Percentiles rank a stretch among this genome's conserved stretches.
These are phyloP conservation scores for Aspergillus viridinutans DNA, from an alignment of 2,329 filamentous ascomycete species.

Conservation along the genomic window DNA sequence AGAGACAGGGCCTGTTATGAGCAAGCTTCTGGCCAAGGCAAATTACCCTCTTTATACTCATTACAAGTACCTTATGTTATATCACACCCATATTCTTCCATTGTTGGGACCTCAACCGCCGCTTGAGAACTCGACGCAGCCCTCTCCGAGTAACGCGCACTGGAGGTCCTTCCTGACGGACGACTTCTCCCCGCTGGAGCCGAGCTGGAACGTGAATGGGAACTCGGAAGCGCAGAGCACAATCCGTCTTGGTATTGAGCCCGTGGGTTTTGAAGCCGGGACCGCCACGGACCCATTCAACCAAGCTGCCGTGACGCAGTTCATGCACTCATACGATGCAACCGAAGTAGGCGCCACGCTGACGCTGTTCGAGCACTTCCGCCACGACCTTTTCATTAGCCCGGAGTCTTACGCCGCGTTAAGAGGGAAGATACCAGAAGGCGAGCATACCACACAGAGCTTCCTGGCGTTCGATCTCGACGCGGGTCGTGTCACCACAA, in stretches of 20 bases:
- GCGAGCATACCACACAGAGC: neutral
- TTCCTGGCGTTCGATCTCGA: neutral
- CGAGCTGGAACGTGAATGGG: conserved; percentile 2
- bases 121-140: neutral
- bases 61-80: neutral
- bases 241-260: conserved; percentile 3
- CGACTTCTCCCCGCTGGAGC: conserved; percentile 2
- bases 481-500: neutral
- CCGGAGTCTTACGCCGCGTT: neutral
- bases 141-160: neutral
- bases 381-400: neutral
- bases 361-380: conserved; percentile 2
- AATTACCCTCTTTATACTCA: neutral
- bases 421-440: neutral
- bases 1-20: neutral
- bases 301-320: neutral
- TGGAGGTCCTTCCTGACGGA: conserved; percentile 6
- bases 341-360: neutral
- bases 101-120: neutral
- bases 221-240: neutral
- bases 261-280: neutral
- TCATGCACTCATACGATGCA: neutral
- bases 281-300: conserved; percentile 1
- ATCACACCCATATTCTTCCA: neutral
- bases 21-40: neutral